phyloP scores from a whole-genome alignment of 1,284 basidiomycete species.

The Tausonia pullulans region DNA sequence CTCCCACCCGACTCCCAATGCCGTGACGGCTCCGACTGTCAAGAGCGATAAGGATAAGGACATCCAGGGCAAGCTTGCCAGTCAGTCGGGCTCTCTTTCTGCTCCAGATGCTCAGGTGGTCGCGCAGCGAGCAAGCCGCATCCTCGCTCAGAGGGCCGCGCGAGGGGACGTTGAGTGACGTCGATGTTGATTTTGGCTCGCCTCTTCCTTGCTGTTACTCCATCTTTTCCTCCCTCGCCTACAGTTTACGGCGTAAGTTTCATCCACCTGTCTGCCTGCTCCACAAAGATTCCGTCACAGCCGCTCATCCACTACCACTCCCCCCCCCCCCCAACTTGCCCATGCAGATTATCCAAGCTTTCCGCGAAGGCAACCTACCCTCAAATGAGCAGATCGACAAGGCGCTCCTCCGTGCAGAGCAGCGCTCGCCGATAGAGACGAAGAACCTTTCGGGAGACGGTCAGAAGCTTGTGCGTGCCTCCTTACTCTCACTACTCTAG shows the following conservation, averaged over 20 bases:
- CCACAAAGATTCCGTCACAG: not conserved
- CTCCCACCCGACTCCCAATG: not conserved
- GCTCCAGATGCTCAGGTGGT: too few species aligned
- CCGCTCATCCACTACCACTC: not conserved
- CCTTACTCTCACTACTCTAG: too few species aligned
- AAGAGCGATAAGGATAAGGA: conserved; percentile 1
- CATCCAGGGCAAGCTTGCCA: conserved; percentile 8
- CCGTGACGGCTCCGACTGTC: conserved; percentile 6
- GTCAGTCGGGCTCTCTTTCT: too few species aligned
- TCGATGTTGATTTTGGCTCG: not conserved
- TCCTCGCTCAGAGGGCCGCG: conserved; percentile 12
- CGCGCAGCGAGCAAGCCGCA: too few species aligned
- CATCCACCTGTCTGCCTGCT: not conserved
- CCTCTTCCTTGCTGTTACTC: not conserved
- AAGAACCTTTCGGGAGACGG: conserved; percentile 63
- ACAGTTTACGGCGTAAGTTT: not conserved
- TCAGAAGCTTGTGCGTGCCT: conserved; percentile 42
- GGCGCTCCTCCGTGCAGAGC: conserved; percentile 54
- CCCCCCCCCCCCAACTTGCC: too few species aligned
- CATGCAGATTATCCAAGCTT: conserved; percentile 15
- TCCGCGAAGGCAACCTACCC: conserved; percentile 14
- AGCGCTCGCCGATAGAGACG: conserved; percentile 55
- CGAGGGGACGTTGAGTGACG: not conserved
- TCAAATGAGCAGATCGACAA: conserved; percentile 52
- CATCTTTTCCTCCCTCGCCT: not conserved